Conservation (phyloP, 1,284 basidiomycete species). For the Fomes fomentarius region DNA sequence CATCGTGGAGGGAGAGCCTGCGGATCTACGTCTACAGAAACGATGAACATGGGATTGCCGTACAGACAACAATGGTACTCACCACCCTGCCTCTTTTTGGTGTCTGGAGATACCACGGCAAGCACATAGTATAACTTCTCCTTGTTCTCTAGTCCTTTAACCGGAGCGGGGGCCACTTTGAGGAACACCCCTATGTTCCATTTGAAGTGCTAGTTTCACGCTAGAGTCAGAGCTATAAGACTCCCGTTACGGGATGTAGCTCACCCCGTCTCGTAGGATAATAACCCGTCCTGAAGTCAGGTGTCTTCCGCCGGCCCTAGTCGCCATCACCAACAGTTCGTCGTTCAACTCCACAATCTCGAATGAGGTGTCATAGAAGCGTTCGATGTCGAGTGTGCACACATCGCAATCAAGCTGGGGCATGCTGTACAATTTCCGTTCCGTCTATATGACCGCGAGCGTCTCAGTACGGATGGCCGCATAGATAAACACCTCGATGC, state of each 20-base stretch:
- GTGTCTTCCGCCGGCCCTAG: conserved; percentile 67
- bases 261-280: conserved; percentile 81
- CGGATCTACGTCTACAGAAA: conserved; percentile 59
- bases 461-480: not conserved
- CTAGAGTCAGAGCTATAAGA: too few relatives aligned
- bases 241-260: too few relatives aligned
- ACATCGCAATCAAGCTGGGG: conserved; percentile 71
- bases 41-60: not conserved
- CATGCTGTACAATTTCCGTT: conserved; percentile 71
- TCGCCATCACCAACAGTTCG: conserved; percentile 66
- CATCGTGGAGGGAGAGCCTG: conserved; percentile 72
- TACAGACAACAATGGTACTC: conserved; percentile 7
- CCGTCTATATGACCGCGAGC: conserved; percentile 54
- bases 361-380: conserved; percentile 78
- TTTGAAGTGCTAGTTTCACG: conserved; percentile 85
- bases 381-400: conserved; percentile 73
- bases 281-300: conserved; percentile 82
- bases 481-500: not conserved
- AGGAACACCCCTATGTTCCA: conserved; percentile 79
- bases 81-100: conserved; percentile 63
- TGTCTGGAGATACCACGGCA: conserved; percentile 71
- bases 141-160: conserved; percentile 50
- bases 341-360: conserved; percentile 73
- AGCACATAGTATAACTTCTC: conserved; percentile 73
- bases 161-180: conserved; percentile 62